Evolutionary conservation across 169 alveolate species (phyloP).

Genomic region (Cryptosporidium felis): DNA sequence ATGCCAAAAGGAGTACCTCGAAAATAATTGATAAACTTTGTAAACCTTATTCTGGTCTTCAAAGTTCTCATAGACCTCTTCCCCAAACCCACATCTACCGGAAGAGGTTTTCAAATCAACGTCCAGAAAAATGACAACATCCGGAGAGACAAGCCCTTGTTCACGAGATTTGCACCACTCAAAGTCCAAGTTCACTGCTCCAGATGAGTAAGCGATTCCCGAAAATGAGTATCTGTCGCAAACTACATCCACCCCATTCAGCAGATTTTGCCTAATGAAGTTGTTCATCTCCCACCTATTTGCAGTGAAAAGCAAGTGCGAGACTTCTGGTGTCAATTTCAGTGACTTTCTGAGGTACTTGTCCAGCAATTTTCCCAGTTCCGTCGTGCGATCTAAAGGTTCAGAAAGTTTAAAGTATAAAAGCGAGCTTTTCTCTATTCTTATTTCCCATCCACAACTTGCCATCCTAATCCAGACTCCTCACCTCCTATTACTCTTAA

Average conservation of each 20-base stretch:
- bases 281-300: conserved; percentile 93
- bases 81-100: conserved; percentile 82
- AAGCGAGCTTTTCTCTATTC: too few species aligned
- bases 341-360: conserved; percentile 81
- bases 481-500: too few species aligned
- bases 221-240: conserved; percentile 94
- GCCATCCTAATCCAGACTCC: too few species aligned
- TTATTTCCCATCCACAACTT: too few species aligned
- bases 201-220: conserved; percentile 94
- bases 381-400: conserved; percentile 32
- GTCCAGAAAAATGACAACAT: conserved; percentile 79
- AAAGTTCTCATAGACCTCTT: conserved; percentile 82
- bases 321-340: conserved; percentile 83
- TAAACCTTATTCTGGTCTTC: conserved; percentile 80
- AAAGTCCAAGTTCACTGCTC: conserved; percentile 82
- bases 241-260: conserved; percentile 84
- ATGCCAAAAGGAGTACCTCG: conserved; percentile 70
- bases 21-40: conserved; percentile 73
- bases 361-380: conserved; percentile 84
- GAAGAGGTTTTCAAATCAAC: conserved; percentile 70
- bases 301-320: conserved; percentile 93
- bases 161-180: conserved; percentile 85
- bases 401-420: too few species aligned
- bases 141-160: conserved; percentile 85
- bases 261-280: conserved; percentile 78